Base-by-base conservation (phyloP, 2,329 filamentous ascomycete genomes). In the Fusarium torulosum region DNA sequence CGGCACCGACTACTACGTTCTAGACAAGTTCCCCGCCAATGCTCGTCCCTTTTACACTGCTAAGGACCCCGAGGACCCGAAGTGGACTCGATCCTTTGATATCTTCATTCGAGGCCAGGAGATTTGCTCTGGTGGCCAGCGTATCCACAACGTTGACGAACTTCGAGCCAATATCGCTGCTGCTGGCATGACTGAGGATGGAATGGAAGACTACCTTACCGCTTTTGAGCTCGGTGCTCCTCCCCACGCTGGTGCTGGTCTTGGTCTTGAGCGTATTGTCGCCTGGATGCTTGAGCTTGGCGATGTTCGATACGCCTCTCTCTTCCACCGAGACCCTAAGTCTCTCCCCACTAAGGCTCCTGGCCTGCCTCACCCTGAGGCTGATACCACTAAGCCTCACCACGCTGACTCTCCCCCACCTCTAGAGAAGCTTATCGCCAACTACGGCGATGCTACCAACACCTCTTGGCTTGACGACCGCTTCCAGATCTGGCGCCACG, bases 71-170 rank as follows among this genome's bases (percentile, higher is more conserved):
- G 83, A 90, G 17, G 88, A 96, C 73, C 83, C 87, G 14, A 84
- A 86, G 33, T 88, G 89, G 76, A 97, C 94, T 50, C 97, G 97
- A 76, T 97, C 94, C 0, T 97, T 97, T 73, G 94, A 97, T 76
- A 96, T 97, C 59, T 97, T 97, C 80, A 86, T 97, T 42, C 91
- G 94, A 29, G 94, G 94, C 1, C 94, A 97, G 75, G 94, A 97
- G 77, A 96, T 97, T 58, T 89, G 95, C 44, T 95, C 93, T 1
- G 94, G 94, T 71, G 94, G 94, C 9, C 94, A 97, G 79, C 93
- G 94, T 86, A 96, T 97, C 66, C 92, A 97, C 76, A 90, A 96
- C 64, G 86, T 91, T 0, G 80, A 84, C 6, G 86, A 92, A 75
- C 83, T 97, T n/a, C 86, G 90, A 43, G 85, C 90, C 72, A 92